Base-by-base conservation (phyloP, 768 basidiomycete species). In the Boletus pseudopeckii region DNA sequence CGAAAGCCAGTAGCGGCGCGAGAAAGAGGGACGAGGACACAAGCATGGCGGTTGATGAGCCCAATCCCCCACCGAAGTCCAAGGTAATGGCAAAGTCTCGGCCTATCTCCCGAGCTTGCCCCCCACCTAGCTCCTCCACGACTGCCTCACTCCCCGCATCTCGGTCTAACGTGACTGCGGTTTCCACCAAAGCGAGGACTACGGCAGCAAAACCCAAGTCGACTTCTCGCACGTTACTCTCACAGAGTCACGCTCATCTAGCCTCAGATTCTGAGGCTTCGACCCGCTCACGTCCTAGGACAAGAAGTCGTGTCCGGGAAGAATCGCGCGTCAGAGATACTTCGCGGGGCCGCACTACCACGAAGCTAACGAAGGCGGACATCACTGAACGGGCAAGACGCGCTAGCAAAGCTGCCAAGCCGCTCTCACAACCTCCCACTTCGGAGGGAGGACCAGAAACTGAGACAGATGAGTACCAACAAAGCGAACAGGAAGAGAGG, bases 231-330 rank as follows among this genome's bases (percentile, higher is more conserved):
- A 63, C 54, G 43, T 33, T 60, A 3, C 22, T 60, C 32, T 71
- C 64, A 18, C 66, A 67, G 49, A 64, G 58, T 44, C 60, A 55
- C 6, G 52, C 41, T 0, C 55, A 55, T 18, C 24, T 32, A 0
- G 40, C 56, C 6, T 69, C 68, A 2, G 62, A 66, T 55, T 66
- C 66, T 0, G 64, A 68, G 13, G 57, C 45, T 10, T 60, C 67
- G 13, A 54, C 52, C 3, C 65, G 13, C 14, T 50, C 47, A 0
- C 63, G 53, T 26, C 63, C 60, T 10, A 60, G 64, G 53, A 70
- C 65, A 9, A 53, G 65, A 43, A 67, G 64, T 36, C 52, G 9
- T 20, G 60, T 58, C 22, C 56, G 63, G 28, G 65, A 69, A 17
- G 63, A 57, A 43, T 69, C 67, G 26, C 56, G 57, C 5, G 45